Base-by-base conservation (phyloP, 257 asterid species). In the Jacaranda copaia region DNA sequence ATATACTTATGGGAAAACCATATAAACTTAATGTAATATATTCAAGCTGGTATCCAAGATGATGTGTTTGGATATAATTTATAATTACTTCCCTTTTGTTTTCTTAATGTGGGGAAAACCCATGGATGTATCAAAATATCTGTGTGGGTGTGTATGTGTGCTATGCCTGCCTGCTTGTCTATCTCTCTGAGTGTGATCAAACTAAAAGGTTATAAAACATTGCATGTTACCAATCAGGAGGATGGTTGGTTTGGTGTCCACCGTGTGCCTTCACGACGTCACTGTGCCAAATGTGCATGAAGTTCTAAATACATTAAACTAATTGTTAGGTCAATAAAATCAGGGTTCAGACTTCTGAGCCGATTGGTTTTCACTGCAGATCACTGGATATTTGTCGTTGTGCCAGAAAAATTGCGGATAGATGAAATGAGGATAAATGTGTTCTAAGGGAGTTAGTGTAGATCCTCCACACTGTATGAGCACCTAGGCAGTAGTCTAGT, bases 281-380 rank as follows among this genome's bases (percentile, higher is more conserved):
- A 57, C 8, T 36, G 53, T 71, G 60, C 25, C 68, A 77, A 81
- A 14, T 12, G 43, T 49, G 58, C 56, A 59, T 38, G 52, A 11
- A 75, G 45, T 39, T 63, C 39, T 65, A 39, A 19, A 11, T 66
- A 15, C 63, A 68, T 25, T 25, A 25, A 74, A 66, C 56, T 66
- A 70, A 63, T 57, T 67, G 42, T 68, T 76, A n/a, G 62, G 43
- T 45, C 42, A 73, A 40, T 63, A 48, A 58, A 45, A 65, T 20
- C 9, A n/a, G n/a, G 58, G 43, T 39, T 39, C 4, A 40, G 57
- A 46, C 38, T 75, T 46, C 43, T 51, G 35, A 60, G 46, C 46
- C 65, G 38, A 45, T 60, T 70, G 80, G 57, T 42, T 12, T 76
- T 49, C 52, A 14, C 55, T 78, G 65, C 72, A 68, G 79, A 53